These are phyloP conservation scores for Hypoxylon sp. DNA, from an alignment of 2,329 filamentous ascomycete genomes.

Conservation along the genomic window DNA sequence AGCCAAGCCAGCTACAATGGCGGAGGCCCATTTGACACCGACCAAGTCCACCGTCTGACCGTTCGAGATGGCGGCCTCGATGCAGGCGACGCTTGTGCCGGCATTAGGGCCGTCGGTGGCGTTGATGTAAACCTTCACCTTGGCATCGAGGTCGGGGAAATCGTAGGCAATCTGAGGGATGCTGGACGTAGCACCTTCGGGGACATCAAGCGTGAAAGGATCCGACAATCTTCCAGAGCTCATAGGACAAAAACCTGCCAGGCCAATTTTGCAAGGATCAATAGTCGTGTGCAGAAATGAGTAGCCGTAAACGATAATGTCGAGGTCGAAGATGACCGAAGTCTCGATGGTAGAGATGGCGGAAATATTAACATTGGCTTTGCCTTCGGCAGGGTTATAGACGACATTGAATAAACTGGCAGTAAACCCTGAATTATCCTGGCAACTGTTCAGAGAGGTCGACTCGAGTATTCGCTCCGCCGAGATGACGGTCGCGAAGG, in stretches of 20 bases:
- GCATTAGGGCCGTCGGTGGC: conserved; percentile 65
- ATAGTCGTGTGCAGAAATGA: conserved; percentile 69
- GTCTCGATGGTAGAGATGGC: conserved; percentile 80
- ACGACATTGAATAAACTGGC: conserved; percentile 83
- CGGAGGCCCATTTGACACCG: conserved; percentile 89
- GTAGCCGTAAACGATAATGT: conserved; percentile 81
- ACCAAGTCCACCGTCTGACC: conserved; percentile 91
- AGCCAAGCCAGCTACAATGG: conserved; percentile 86
- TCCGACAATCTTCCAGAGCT: conserved; percentile 68
- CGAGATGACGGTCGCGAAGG: conserved; percentile 41
- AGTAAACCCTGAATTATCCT: conserved; percentile 80
- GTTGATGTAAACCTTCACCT: conserved; percentile 84
- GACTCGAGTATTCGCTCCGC: conserved; percentile 47
- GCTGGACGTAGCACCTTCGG: conserved; percentile 64
- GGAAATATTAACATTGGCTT: conserved; percentile 74
- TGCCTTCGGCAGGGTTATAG: conserved; percentile 74
- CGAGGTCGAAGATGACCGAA: conserved; percentile 76
- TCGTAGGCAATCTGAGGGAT: conserved; percentile 89
- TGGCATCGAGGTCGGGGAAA: conserved; percentile 91
- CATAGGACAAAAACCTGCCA: conserved; percentile 84
- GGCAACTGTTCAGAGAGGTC: conserved; percentile 79
- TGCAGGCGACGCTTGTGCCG: conserved; percentile 78
- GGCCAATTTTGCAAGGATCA: conserved; percentile 74
- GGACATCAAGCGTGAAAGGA: conserved; percentile 73
- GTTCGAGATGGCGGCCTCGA: conserved; percentile 89